A percentile compares a stretch with the other conserved stretches of the same genome.
Conservation (phyloP, 495 filamentous ascomycete species). For the Aspergillus nidulans region DNA sequence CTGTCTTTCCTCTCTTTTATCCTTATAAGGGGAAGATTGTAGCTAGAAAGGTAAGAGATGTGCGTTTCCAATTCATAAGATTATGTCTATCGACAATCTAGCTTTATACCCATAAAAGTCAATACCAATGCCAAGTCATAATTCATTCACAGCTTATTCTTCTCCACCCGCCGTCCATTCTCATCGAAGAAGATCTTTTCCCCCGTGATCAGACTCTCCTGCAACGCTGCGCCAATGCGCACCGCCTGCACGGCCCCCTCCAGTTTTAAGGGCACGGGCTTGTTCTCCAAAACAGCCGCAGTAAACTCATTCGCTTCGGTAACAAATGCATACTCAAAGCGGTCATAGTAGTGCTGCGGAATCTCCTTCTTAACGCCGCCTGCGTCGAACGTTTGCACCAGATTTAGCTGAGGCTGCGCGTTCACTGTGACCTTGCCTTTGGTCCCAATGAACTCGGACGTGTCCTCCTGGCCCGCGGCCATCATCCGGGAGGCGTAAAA, state of each 20-base stretch:
- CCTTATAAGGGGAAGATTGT: no score
- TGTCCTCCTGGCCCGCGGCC: slow-evolving; percentile 60
- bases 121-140: background rate
- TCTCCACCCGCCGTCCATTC: slow-evolving; percentile 39
- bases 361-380: slow-evolving; percentile 52
- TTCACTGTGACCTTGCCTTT: slow-evolving; percentile 57
- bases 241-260: slow-evolving; percentile 55
- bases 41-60: no score
- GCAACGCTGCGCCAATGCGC: slow-evolving; percentile 54
- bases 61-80: no score
- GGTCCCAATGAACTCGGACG: slow-evolving; percentile 61
- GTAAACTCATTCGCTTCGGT: slow-evolving; percentile 60
- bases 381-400: slow-evolving; percentile 49
- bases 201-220: slow-evolving; percentile 53
- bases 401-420: slow-evolving; percentile 45
- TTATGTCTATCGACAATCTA: background rate
- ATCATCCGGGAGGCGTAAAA: slow-evolving; percentile 60
- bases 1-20: no score
- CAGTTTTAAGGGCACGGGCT: slow-evolving; percentile 49
- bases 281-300: slow-evolving; percentile 47
- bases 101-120: background rate
- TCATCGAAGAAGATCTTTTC: slow-evolving; percentile 55
- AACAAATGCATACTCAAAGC: slow-evolving; percentile 61
- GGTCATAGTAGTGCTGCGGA: slow-evolving; percentile 54
- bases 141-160: background rate